These are phyloP conservation scores for Mycosphaerella sp. DNA, from an alignment of 2,329 filamentous ascomycete genomes.

Conservation along the genomic window DNA sequence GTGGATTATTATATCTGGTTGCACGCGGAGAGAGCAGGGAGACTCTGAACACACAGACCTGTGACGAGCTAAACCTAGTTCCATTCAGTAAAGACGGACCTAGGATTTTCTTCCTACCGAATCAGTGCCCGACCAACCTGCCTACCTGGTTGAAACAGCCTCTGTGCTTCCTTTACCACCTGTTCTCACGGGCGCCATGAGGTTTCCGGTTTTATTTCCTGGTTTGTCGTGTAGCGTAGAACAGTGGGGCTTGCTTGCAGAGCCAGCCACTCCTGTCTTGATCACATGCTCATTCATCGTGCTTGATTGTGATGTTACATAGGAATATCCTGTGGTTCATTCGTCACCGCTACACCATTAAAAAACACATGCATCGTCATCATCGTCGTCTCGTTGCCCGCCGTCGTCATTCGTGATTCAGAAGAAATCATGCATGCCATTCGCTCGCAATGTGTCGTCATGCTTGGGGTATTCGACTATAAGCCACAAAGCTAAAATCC, in stretches of 20 bases:
- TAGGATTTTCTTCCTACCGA: too few species aligned
- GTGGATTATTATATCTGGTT: not conserved
- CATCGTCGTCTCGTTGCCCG: not conserved
- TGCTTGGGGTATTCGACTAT: not conserved
- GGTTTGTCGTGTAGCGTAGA: too few species aligned
- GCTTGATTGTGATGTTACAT: not conserved
- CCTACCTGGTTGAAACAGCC: not conserved
- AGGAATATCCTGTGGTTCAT: not conserved
- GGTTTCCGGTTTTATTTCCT: too few species aligned
- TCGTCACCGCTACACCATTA: not conserved
- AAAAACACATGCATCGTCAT: not conserved
- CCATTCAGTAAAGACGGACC: too few species aligned
- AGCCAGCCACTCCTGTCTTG: not conserved
- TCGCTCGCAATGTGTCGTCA: not conserved
- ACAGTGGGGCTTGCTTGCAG: not conserved
- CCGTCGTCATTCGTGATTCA: not conserved
- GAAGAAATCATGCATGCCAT: not conserved
- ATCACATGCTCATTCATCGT: too few species aligned
- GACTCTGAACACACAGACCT: not conserved
- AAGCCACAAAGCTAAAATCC: not conserved
- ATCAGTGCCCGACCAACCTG: not conserved
- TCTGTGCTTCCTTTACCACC: not conserved
- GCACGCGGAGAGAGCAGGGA: not conserved
- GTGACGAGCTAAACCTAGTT: too few species aligned
- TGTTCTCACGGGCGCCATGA: too few species aligned